Evolutionary conservation across 805 yeast species (phyloP).

Genomic region (Candida boidinii): DNA sequence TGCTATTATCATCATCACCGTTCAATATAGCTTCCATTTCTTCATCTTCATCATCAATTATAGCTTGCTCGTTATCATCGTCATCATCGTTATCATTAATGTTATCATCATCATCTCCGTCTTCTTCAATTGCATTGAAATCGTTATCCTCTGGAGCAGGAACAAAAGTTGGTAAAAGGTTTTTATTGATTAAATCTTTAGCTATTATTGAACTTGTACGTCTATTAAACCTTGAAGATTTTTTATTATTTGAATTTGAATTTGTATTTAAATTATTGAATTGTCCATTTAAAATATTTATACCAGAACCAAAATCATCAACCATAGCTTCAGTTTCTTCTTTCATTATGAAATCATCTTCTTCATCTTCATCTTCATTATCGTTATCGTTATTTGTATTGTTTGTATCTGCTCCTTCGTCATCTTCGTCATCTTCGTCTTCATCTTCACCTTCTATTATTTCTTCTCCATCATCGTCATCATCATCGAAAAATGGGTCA

Average conservation of each 20-base stretch:
- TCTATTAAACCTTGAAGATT: too few species aligned
- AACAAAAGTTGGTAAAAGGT: too few species aligned
- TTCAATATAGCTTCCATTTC: conserved; percentile 5
- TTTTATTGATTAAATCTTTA: too few species aligned
- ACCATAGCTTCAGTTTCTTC: conserved; percentile 36
- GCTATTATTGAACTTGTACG: too few species aligned
- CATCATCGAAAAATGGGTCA: conserved; percentile 11
- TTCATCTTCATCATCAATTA: conserved; percentile 2
- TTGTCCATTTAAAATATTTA: too few species aligned
- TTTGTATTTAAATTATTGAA: too few species aligned
- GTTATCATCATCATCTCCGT: conserved; percentile 28
- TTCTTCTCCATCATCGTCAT: conserved; percentile 5
- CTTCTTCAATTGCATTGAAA: conserved; percentile 26
- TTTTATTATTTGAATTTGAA: too few species aligned
- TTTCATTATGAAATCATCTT: conserved; percentile 26
- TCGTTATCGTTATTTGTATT: not conserved
- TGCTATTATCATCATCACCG: conserved; percentile 24
- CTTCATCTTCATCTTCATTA: not conserved
- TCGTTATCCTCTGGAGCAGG: conserved; percentile 36
- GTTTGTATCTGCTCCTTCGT: conserved; percentile 13
- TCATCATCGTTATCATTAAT: conserved; percentile 33
- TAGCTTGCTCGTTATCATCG: conserved; percentile 4
- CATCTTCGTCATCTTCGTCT: conserved; percentile 34
- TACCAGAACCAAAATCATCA: conserved; percentile 30
- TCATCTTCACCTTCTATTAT: conserved; percentile 17